These are phyloP conservation scores for Hypoxylon rubiginosum DNA, from an alignment of 2,329 filamentous ascomycete genomes.

Conservation along the genomic window DNA sequence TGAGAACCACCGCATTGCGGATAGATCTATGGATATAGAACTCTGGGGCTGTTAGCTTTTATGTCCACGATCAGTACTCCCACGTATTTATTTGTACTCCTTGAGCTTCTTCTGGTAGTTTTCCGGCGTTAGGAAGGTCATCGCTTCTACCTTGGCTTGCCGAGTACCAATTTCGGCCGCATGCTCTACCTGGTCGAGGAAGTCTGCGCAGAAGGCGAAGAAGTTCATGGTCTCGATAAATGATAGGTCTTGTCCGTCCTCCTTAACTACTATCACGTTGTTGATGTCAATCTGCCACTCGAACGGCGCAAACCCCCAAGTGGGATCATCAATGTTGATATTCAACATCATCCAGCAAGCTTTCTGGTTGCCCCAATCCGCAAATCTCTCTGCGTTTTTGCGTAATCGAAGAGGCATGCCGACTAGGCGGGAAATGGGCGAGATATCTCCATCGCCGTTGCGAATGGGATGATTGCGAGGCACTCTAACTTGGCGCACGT, in stretches of 20 bases:
- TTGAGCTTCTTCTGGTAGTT: not conserved
- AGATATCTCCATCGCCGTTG: not conserved
- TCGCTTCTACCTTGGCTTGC: not conserved
- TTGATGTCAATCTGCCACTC: not conserved
- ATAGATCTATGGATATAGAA: too few relatives aligned
- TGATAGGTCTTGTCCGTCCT: not conserved
- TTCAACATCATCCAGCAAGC: slow-evolving; percentile 8
- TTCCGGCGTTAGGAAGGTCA: not conserved
- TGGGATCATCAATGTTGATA: not conserved
- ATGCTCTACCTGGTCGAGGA: not conserved
- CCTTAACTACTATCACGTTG: not conserved
- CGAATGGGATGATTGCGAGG: not conserved
- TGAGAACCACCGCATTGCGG: not conserved
- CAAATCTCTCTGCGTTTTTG: not conserved
- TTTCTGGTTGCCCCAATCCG: not conserved
- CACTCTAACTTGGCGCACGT: not conserved
- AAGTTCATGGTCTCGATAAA: not conserved
- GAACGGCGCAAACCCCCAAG: not conserved
- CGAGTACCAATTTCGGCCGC: slow-evolving; percentile 1
- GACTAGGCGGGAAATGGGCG: not conserved
- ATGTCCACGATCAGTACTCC: too few relatives aligned
- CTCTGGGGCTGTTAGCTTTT: too few relatives aligned
- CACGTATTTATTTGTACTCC: too few relatives aligned
- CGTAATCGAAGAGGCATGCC: slow-evolving; percentile 1
- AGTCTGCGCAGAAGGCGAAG: not conserved